Evolutionary conservation across 441 rosid species (phyloP), one percentile per base, ranked within the genome.

Genomic region (Populus hybrid): DNA sequence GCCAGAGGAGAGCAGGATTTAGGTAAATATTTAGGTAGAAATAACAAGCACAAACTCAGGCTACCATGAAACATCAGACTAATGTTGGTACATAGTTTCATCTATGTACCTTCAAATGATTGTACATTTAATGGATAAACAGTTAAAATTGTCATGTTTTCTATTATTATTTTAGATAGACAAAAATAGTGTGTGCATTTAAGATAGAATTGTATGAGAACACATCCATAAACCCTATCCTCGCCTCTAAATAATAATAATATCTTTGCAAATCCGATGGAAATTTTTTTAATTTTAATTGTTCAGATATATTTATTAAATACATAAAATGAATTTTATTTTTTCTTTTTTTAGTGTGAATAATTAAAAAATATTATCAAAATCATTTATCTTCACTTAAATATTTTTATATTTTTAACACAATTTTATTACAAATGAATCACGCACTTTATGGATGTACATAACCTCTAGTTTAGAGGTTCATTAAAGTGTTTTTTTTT

Each of bases 91-190:
- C 0, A 38, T 9, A 38, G 11, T 38, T 9, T 38, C 11, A 38
- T 38, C 11, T 38, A 38, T 38, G 0, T 38, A 38, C 0, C 42
- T 38, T 38, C 11, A 38, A 38, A 9, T 38, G 42, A 38, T 9
- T 38, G 11, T 38, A 38, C 11, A 9, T 38, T 67, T n/a, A 74
- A 59, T 12, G 68, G 42, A 42, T 40, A 80, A 35, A 79, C 66
- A 72, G 78, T 79, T 34, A 38, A 72, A 69, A 79, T 50, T 21
- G 76, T 83, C 85, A 87, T 85, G n/a, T 18, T 71, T 63, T 69
- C 26, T 10, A 9, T 14, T 18, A 42, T 5, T 23, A 46, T 12
- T 46, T 46, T 46, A 46, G 57, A 46, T 46, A 46, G 57, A 46
- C 20, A 46, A 0, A 46, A 0, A 61, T 35, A 46, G 2, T 0